Evolutionary conservation across 2,329 filamentous ascomycete species (phyloP), one percentile per base, ranked within the genome.

Genomic region (Pezicula neosporulosa): DNA sequence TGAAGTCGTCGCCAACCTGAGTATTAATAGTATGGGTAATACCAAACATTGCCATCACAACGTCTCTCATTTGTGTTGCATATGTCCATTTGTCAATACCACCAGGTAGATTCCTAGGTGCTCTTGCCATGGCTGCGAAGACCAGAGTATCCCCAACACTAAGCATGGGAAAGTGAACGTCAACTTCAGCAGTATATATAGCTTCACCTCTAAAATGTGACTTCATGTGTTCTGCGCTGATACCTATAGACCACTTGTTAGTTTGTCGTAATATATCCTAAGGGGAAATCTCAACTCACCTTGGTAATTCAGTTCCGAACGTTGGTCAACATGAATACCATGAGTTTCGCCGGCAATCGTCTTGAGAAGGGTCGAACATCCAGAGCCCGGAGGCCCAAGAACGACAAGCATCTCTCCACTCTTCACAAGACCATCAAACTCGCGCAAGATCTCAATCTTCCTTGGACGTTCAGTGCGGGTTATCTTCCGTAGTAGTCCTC

Each of bases 141-240:
- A 82, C 76, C 1, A 92, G 73, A 0, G 87, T 92, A 55, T 90
- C 77, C 2, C 85, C 83, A 16, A 91, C 86, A 0, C 84, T 89
- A n/a, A 93, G 71, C 15, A 87, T 83, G 0, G 87, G 84, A 56
- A 90, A 91, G 64, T 91, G 87, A 41, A 85, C 77, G 62, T 89
- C 85, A 33, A 78, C 75, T 68, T 91, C n/a, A n/a, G n/a, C n/a
- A n/a, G n/a, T n/a, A n/a, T 91, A 91, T 9, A 88, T 73, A 1
- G 84, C 74, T 67, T 82, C 83, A 19, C 82, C 83, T 49, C 81
- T 77, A 44, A 61, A 61, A 5, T 58, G 88, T 52, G 73, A 73
- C 38, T 72, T 70, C 75, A 83, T 83, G 48, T 74, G 65, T 44
- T 70, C 63, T 0, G 78, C 72, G 57, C 76, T 70, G 1, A 78